Base-by-base conservation (phyloP, 495 filamentous ascomycete species). In the Penicillium angulare region DNA sequence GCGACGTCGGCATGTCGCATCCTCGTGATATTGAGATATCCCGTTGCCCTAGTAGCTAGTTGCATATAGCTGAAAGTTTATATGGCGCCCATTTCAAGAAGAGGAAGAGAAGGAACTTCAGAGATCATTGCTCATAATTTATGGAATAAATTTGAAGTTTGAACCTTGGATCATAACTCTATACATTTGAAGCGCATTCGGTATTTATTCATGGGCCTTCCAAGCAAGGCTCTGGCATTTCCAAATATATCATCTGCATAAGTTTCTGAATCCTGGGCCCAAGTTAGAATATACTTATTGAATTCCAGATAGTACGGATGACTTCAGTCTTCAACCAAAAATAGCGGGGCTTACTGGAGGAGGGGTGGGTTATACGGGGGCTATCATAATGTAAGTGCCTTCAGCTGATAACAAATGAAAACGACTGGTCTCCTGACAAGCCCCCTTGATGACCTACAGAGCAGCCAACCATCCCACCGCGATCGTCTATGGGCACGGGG, bases 341-440 rank as follows among this genome's bases (percentile, higher is more conserved):
- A 48, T 34, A 35, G 45, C 33, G 31, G 31, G 44, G 31, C 10
- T 12, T 12, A 13, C 20, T 10, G 16, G 5, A 17, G 20, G 8
- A 21, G 21, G 21, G 21, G 21, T 24, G 22, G 22, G 7, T n/a
- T n/a, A n/a, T n/a, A n/a, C n/a, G 15, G 10, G 38, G 13, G 13
- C 15, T 15, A 41, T 23, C 20, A 41, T 12, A 24, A 41, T n/a
- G 43, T 22, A 23, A 48, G 38, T 41, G 33, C 20, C 33, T 39
- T 50, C 49, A 57, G 56, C 48, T 55, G 53, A 53, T 56, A 56
- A 48, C 53, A 60, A 64, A 61, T 60, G 49, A 60, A 47, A 52
- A 47, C 13, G 50, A 39, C 39, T 43, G 50, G 62, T 65, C 62
- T 65, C 56, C 62, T 65, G 59, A 63, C 57, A 52, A 38, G 39